Evolutionary conservation across 768 basidiomycete genomes (phyloP).

Genomic region (Tricholoma terreum): DNA sequence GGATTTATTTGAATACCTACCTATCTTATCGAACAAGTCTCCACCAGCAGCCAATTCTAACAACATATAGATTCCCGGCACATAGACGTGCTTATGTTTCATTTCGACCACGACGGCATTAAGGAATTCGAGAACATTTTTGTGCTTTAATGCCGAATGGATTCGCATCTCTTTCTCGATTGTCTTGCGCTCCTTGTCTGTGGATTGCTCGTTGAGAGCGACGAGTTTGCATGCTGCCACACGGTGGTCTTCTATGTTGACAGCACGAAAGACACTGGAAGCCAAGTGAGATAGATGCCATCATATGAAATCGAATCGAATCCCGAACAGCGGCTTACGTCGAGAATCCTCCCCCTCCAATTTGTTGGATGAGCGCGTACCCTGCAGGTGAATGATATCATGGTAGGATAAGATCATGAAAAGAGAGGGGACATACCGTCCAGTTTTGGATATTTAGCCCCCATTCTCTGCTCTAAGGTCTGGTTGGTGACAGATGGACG

Average conservation of each 20-base stretch:
- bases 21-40: constrained; percentile 98
- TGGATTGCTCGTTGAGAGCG: constrained; percentile 56
- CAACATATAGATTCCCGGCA: constrained; percentile 88
- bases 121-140: constrained; percentile 80
- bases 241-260: constrained; percentile 58
- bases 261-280: constrained; percentile 77
- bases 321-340: constrained; percentile 45
- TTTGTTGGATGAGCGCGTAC: constrained; percentile 66
- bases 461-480: not conserved
- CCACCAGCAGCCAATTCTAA: constrained; percentile 92
- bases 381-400: constrained; percentile 37
- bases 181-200: constrained; percentile 68
- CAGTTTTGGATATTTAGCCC: constrained; percentile 39
- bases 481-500: not conserved
- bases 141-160: constrained; percentile 75
- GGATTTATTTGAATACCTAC: constrained; percentile 40
- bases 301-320: not conserved
- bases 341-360: constrained; percentile 88
- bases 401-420: not conserved
- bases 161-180: constrained; percentile 92
- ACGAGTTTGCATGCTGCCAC: constrained; percentile 91
- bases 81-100: constrained; percentile 52
- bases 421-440: constrained; percentile 31
- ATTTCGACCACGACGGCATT: constrained; percentile 73
- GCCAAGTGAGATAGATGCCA: not conserved